phyloP scores from a whole-genome alignment of 129 eudicot species.

The Lactuca sativa region DNA sequence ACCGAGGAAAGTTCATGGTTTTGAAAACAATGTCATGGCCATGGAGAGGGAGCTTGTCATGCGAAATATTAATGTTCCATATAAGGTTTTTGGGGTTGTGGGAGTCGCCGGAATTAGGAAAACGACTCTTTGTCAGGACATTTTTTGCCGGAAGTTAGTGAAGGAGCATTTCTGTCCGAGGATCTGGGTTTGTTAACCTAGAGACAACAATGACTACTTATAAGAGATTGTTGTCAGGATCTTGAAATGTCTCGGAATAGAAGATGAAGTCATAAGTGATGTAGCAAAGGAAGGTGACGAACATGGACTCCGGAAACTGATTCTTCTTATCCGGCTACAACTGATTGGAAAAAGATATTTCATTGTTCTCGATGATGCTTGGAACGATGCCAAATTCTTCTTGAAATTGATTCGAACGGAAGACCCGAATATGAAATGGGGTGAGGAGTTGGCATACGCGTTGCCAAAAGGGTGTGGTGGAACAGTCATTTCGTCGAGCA shows the following conservation, averaged over 20 bases:
- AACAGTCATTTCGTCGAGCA: slow-evolving; percentile 37
- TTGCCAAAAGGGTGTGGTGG: slow-evolving; percentile 53
- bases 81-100: slow-evolving; percentile 41
- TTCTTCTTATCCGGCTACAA: slow-evolving; percentile 34
- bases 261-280: slow-evolving; percentile 34
- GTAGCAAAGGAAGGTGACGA: not conserved
- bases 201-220: not conserved
- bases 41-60: slow-evolving; percentile 41
- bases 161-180: slow-evolving; percentile 36
- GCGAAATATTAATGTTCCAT: slow-evolving; percentile 8
- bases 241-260: slow-evolving; percentile 37
- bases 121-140: slow-evolving; percentile 40
- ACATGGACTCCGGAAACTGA: slow-evolving; percentile 17
- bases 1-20: slow-evolving; percentile 32
- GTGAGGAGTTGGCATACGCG: slow-evolving; percentile 30
- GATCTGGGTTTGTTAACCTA: slow-evolving; percentile 47
- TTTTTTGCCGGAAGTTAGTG: slow-evolving; percentile 19
- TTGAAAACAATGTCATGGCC: slow-evolving; percentile 27
- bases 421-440: slow-evolving; percentile 7
- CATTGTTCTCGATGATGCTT: slow-evolving; percentile 47
- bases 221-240: slow-evolving; percentile 42
- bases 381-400: slow-evolving; percentile 10
- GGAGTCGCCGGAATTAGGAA: slow-evolving; percentile 55
- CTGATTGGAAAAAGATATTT: slow-evolving; percentile 37
- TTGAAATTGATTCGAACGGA: slow-evolving; percentile 17